Conservation (phyloP, 1,139 yeast species). For the Williopsis jadinii region DNA sequence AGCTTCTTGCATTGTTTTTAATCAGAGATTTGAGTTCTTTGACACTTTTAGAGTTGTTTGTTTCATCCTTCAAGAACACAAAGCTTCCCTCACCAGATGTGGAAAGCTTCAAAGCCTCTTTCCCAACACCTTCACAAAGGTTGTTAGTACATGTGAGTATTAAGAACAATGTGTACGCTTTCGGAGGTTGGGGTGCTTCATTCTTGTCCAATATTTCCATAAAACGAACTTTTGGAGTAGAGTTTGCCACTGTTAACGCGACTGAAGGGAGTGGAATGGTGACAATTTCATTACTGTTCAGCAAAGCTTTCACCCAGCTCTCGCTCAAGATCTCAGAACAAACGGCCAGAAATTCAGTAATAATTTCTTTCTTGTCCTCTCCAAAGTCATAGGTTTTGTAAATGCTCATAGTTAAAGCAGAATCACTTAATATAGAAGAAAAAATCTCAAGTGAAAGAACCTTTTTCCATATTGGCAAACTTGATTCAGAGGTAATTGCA, state of each 20-base stretch:
- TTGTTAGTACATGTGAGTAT: constrained; percentile 46
- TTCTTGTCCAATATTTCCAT: constrained; percentile 73
- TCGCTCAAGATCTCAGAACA: constrained; percentile 29
- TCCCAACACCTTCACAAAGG: constrained; percentile 65
- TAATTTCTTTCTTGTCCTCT: constrained; percentile 51
- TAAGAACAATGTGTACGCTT: constrained; percentile 55
- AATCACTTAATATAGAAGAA: constrained; percentile 52
- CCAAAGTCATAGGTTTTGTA: constrained; percentile 57
- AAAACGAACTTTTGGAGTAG: constrained; percentile 46
- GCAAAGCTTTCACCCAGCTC: constrained; percentile 28
- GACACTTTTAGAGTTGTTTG: constrained; percentile 25
- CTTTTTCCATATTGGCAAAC: constrained; percentile 61
- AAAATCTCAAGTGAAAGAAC: constrained; percentile 67
- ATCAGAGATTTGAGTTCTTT: constrained; percentile 15
- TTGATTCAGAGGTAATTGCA: constrained; percentile 43
- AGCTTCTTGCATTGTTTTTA: constrained; percentile 15
- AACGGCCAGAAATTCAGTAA: constrained; percentile 50
- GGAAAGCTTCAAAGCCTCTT: constrained; percentile 41
- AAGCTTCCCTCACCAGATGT: constrained; percentile 10
- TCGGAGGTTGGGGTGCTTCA: constrained; percentile 61
- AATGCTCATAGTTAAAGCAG: constrained; percentile 41
- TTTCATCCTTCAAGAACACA: constrained; percentile 7
- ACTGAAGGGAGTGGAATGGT: constrained; percentile 23
- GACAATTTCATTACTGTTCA: constrained; percentile 28
- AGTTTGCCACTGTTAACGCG: constrained; percentile 24